Conservation (phyloP, 1,284 basidiomycete species). For the Paramarasmius palmivorus region DNA sequence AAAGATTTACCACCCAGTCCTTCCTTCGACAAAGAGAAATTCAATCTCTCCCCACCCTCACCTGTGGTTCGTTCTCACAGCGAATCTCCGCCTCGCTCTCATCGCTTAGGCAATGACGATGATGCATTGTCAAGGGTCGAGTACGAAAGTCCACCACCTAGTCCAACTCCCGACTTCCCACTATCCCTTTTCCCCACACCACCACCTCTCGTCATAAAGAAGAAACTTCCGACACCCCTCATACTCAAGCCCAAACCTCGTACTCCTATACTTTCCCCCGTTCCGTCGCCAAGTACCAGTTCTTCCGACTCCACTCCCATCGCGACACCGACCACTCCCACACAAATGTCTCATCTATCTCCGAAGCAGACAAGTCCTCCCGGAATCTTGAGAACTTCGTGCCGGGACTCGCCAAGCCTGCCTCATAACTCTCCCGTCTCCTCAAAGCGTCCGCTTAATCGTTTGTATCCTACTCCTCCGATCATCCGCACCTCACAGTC, state of each 20-base stretch:
- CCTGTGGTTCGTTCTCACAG: neutral
- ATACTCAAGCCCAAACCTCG: constrained; percentile 29
- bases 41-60: neutral
- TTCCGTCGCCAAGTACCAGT: constrained; percentile 17
- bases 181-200: constrained; percentile 41
- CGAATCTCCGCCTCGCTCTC: too few relatives aligned
- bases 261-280: too few relatives aligned
- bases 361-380: constrained; percentile 10
- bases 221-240: constrained; percentile 35
- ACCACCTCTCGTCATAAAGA: constrained; percentile 40
- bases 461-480: neutral
- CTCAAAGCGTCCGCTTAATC: neutral
- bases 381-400: neutral
- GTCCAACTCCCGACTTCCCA: neutral
- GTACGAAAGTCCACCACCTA: neutral
- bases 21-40: neutral
- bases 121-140: neutral
- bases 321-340: constrained; percentile 38
- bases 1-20: constrained; percentile 1
- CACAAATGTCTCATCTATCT: constrained; percentile 12
- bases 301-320: constrained; percentile 42
- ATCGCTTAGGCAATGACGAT: neutral
- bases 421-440: neutral
- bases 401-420: neutral
- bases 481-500: constrained; percentile 24